Conservation (phyloP, 2,329 filamentous ascomycete genomes). For the Venturia oleaginea region DNA sequence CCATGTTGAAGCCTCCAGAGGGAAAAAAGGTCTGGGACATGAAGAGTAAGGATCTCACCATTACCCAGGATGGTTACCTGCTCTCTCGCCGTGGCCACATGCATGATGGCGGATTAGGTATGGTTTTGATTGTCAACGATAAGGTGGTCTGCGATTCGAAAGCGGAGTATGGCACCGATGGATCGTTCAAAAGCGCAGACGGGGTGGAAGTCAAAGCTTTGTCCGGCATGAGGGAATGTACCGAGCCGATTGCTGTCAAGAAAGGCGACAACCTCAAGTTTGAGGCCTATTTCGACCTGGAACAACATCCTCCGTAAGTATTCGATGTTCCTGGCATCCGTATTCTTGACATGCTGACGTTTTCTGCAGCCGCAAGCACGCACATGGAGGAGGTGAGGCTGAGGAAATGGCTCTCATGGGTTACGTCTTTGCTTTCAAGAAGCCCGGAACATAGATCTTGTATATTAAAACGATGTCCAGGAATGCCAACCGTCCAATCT, state of each 20-base stretch:
- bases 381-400: background rate
- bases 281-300: conserved; percentile 5
- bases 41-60: background rate
- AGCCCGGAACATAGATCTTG: background rate
- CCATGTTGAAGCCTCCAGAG: background rate
- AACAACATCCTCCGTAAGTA: conserved; percentile 7
- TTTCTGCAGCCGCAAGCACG: background rate
- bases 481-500: too few species aligned
- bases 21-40: background rate
- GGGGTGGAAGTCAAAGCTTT: background rate
- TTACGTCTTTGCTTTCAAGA: background rate
- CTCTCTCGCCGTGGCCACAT: background rate
- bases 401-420: conserved; percentile 6
- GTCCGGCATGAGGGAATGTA: conserved; percentile 8
- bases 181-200: background rate
- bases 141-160: conserved; percentile 10
- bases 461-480: too few species aligned
- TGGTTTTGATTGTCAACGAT: background rate
- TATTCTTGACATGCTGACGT: background rate
- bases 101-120: conserved; percentile 3
- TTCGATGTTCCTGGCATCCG: background rate
- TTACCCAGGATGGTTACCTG: background rate
- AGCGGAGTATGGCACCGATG: conserved; percentile 5
- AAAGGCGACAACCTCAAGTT: conserved; percentile 9
- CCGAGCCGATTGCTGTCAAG: conserved; percentile 6